Conservation (phyloP, 2,329 filamentous ascomycete species). For the Drechslerella coelobrocha region DNA sequence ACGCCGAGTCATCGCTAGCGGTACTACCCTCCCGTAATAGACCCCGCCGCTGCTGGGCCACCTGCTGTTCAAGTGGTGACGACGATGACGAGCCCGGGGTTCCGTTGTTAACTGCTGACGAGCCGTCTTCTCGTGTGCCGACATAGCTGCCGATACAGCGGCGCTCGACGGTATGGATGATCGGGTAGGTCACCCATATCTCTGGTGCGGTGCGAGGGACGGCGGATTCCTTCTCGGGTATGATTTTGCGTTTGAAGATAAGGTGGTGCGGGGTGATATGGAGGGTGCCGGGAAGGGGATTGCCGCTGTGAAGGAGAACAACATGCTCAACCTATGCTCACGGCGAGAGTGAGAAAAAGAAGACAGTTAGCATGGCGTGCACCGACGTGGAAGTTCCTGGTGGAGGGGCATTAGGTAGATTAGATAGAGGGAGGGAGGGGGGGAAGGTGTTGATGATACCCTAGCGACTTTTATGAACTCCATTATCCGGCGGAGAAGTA, state of each 20-base stretch:
- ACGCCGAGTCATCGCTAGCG: constrained; percentile 64
- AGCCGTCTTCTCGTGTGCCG: constrained; percentile 8
- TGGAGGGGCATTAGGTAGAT: no score
- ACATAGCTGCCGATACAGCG: constrained; percentile 42
- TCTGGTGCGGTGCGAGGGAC: constrained; percentile 62
- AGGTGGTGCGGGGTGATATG: constrained; percentile 70
- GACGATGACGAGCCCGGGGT: constrained; percentile 2
- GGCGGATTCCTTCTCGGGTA: constrained; percentile 20
- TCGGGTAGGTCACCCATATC: constrained; percentile 93
- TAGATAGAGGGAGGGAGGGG: no score
- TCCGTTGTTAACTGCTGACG: background rate
- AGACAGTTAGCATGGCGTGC: constrained; percentile 25
- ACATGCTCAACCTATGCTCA: constrained; percentile 66
- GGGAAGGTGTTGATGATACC: constrained; percentile 26
- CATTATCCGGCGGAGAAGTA: constrained; percentile 42
- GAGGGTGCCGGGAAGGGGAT: constrained; percentile 66
- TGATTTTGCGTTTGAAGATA: constrained; percentile 57
- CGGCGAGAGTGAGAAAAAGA: background rate
- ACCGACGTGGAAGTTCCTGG: background rate
- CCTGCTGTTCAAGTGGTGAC: constrained; percentile 1
- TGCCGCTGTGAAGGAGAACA: constrained; percentile 67
- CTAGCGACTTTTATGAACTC: constrained; percentile 55
- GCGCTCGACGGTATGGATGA: constrained; percentile 74
- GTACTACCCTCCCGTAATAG: constrained; percentile 61
- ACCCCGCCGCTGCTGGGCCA: no score